Percentiles rank a stretch among this genome's conserved stretches.
Evolutionary conservation across 345 rosid genomes (phyloP).

Genomic region (Hibiscus mutabilis): DNA sequence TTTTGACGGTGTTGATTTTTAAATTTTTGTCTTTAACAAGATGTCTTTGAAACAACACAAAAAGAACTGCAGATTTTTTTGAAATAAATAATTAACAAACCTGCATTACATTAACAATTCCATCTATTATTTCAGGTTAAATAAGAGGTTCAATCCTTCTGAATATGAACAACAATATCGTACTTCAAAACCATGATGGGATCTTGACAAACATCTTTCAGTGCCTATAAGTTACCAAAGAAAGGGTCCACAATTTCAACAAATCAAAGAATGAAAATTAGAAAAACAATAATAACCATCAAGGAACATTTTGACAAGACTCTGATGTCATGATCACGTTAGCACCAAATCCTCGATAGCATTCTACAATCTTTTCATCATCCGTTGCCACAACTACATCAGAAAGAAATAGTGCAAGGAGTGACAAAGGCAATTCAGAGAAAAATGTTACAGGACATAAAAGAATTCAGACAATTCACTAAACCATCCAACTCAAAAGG

Average conservation of each 20-base stretch:
- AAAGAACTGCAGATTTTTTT: too few relatives aligned
- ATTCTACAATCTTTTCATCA: constrained; percentile 85
- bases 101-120: constrained; percentile 90
- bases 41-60: not conserved
- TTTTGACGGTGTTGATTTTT: too few relatives aligned
- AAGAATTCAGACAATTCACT: not conserved
- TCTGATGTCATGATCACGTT: constrained; percentile 95
- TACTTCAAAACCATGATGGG: too few relatives aligned
- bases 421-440: not conserved
- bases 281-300: not conserved
- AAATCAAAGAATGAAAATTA: not conserved
- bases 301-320: constrained; percentile 92
- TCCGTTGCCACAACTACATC: constrained; percentile 86
- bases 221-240: constrained; percentile 41
- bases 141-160: constrained; percentile 92
- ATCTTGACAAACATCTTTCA: constrained; percentile 81
- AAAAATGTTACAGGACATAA: not conserved
- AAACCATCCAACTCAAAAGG: not conserved
- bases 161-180: constrained; percentile 87
- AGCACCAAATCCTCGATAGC: constrained; percentile 91
- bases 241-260: not conserved
- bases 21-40: too few relatives aligned
- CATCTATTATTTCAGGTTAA: constrained; percentile 91
- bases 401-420: not conserved
- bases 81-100: too few relatives aligned